A percentile compares a stretch with the other conserved stretches of the same genome.
phyloP scores from a whole-genome alignment of 129 eudicot genomes.

The Chrysanthemum lavandulifolium region DNA sequence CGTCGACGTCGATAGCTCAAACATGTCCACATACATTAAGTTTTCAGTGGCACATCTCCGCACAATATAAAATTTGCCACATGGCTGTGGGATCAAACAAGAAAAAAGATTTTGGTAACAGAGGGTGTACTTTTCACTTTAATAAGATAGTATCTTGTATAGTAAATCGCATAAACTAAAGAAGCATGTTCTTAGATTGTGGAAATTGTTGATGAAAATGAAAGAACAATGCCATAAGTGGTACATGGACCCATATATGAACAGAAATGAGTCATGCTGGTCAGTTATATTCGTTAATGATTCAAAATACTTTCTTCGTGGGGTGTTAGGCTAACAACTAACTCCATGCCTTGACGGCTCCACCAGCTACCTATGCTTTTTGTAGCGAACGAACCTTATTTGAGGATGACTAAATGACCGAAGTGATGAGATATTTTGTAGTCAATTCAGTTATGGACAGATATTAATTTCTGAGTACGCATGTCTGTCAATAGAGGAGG shows the following conservation, averaged over 20 bases:
- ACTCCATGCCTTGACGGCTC: background rate
- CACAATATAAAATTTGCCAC: constrained; percentile 10
- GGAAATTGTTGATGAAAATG: constrained; percentile 24
- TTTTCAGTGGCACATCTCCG: constrained; percentile 4
- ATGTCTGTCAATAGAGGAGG: too few relatives aligned
- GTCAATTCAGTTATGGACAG: background rate
- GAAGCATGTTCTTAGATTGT: constrained; percentile 20
- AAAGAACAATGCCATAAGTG: constrained; percentile 23
- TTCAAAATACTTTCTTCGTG: constrained; percentile 11
- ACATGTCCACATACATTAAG: background rate
- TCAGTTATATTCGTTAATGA: constrained; percentile 13
- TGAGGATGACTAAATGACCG: background rate
- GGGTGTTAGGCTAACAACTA: background rate
- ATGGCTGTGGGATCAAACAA: constrained; percentile 6
- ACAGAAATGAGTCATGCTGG: constrained; percentile 14
- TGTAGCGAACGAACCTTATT: background rate
- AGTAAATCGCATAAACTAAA: background rate
- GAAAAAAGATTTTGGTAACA: constrained; percentile 4
- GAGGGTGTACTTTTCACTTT: constrained; percentile 23
- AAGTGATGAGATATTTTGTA: background rate
- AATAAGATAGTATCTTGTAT: background rate
- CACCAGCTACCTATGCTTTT: background rate
- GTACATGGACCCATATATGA: constrained; percentile 25
- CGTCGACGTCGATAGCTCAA: constrained; percentile 7
- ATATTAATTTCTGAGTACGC: too few relatives aligned